Conservation (phyloP, 495 filamentous ascomycete species). For the Daldinia concentrica region DNA sequence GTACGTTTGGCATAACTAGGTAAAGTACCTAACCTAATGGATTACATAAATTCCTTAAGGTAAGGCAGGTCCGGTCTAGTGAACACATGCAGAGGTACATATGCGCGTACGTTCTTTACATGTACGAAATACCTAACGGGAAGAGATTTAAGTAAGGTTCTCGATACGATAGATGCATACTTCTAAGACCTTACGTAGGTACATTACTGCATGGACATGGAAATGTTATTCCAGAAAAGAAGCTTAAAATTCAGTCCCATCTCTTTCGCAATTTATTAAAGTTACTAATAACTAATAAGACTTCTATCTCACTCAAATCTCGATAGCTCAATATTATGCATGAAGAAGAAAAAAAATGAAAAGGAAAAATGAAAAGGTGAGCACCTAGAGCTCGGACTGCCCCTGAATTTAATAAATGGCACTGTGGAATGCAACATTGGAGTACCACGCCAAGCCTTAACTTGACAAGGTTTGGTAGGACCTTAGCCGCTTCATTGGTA, state of each 20-base stretch:
- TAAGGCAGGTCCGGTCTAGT: not conserved
- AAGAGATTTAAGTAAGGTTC: not conserved
- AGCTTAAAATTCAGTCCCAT: not conserved
- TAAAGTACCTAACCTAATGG: too few species aligned
- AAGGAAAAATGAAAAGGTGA: conserved; percentile 6
- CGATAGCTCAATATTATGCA: conserved; percentile 33
- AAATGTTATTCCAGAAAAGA: not conserved
- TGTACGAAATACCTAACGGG: not conserved
- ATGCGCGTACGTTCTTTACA: not conserved
- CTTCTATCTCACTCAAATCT: conserved; percentile 8
- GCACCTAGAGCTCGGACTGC: conserved; percentile 19
- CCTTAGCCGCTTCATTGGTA: conserved; percentile 31
- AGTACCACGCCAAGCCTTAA: conserved; percentile 30
- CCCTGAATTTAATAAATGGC: conserved; percentile 43
- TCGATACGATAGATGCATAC: not conserved
- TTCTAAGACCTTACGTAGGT: not conserved
- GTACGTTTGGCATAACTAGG: not conserved
- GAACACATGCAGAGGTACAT: not conserved
- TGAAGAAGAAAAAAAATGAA: conserved; percentile 25
- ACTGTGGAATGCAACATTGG: conserved; percentile 35
- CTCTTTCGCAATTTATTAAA: conserved; percentile 12
- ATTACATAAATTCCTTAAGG: not conserved
- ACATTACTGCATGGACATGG: not conserved
- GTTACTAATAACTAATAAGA: not conserved
- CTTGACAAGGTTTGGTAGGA: conserved; percentile 23